phyloP scores from a whole-genome alignment of 192 early-diverging fungal species.

The Backusella tuberculispora region DNA sequence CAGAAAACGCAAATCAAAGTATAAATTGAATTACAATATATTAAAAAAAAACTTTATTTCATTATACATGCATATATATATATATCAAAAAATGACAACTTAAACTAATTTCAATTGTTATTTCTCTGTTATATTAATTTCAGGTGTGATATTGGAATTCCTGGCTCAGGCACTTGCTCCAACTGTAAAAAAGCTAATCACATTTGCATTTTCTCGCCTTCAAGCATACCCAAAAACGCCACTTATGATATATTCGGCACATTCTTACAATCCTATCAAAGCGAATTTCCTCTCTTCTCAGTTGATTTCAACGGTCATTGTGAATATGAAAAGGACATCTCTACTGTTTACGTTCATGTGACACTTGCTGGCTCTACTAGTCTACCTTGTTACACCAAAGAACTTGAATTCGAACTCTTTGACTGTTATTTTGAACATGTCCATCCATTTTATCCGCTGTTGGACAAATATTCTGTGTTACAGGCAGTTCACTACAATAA shows the following conservation, averaged over 20 bases:
- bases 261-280: conserved; percentile 4
- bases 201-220: conserved; percentile 23
- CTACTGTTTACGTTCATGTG: conserved; percentile 3
- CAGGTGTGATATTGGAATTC: conserved; percentile 30
- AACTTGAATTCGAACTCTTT: conserved; percentile 14
- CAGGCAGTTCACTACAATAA: conserved; percentile 6
- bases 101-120: neutral
- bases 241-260: neutral
- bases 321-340: conserved; percentile 11
- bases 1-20: conserved; percentile 37
- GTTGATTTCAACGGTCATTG: conserved; percentile 12
- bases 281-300: conserved; percentile 11
- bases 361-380: neutral
- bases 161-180: conserved; percentile 29
- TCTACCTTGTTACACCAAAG: conserved; percentile 5
- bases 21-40: neutral
- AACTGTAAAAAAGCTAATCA: conserved; percentile 22
- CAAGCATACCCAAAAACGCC: neutral
- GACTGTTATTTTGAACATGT: conserved; percentile 19
- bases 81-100: neutral
- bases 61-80: neutral
- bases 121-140: neutral
- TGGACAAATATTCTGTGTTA: conserved; percentile 13
- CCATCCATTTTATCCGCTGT: conserved; percentile 20
- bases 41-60: neutral